Evolutionary conservation across 169 alveolate species (phyloP), one percentile per base, ranked within the genome.

Genomic region (Plasmodium yoelii): DNA sequence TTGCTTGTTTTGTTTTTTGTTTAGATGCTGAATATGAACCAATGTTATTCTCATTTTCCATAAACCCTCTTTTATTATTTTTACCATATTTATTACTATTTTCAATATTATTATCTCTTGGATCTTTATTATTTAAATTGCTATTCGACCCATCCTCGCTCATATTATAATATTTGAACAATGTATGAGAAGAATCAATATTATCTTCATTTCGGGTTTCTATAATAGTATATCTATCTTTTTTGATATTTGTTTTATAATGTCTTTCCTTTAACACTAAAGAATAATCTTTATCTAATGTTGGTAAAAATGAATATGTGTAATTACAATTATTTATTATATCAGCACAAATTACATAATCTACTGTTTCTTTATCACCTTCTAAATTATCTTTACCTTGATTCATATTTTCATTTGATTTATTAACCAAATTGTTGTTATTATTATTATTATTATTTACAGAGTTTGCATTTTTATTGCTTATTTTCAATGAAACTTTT

Each of bases 181-280:
- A 56, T 6, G 90, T 80, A 5, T 80, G 90, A n/a, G 90, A 24
- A 19, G 90, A 64, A 64, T 80, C 90, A 34, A 80, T 64, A 80
- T 80, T 26, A 39, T 80, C 90, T 67, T 80, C 90, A 80, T 80
- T 80, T 70, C 90, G 51, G 34, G 90, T 80, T 80, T 80, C 90
- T 56, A 80, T 80, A 55, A 80, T 80, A 6, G 90, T 80, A 60
- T 28, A 80, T 24, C 90, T 67, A 65, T 80, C 24, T 53, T 80
- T 80, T 63, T 80, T 80, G n/a, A 80, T 71, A 80, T 80, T 80
- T 12, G 82, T 80, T 10, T 80, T 80, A 67, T 80, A 80, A 57
- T 80, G 90, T 19, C 90, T 80, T 28, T 80, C 90, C 47, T 80
- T 80, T 80, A 80, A 70, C 15, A 80, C 73, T 59, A 56, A 80